Evolutionary conservation across 1,284 basidiomycete genomes (phyloP).

Genomic region (Tilletia caries): DNA sequence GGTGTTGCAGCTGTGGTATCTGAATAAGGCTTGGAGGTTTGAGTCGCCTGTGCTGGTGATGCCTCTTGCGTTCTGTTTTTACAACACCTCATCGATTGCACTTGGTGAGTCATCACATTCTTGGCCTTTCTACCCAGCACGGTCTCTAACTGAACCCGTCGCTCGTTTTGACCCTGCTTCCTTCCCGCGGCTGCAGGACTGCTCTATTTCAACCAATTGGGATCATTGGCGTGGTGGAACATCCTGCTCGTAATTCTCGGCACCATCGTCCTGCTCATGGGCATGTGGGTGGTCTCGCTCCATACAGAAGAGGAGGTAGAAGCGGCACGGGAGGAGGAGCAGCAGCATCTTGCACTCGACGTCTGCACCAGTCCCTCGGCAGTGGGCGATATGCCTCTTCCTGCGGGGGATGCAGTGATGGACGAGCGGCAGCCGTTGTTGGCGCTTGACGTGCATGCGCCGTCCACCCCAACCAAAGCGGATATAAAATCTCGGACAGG

Average conservation of each 20-base stretch:
- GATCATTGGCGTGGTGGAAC: constrained; percentile 67
- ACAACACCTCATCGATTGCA: constrained; percentile 74
- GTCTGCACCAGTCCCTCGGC: not conserved
- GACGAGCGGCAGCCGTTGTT: constrained; percentile 5
- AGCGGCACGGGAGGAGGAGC: constrained; percentile 19
- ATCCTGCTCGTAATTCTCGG: constrained; percentile 74
- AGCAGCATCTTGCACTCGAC: not conserved
- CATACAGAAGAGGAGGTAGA: constrained; percentile 25
- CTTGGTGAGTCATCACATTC: constrained; percentile 29
- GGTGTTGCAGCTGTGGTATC: constrained; percentile 76
- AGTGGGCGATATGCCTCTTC: not conserved
- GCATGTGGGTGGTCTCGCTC: constrained; percentile 78
- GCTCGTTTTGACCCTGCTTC: not conserved
- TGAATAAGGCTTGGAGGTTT: constrained; percentile 80
- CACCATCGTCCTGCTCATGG: constrained; percentile 73
- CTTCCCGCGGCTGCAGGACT: constrained; percentile 56
- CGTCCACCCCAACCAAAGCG: not conserved
- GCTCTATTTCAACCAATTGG: constrained; percentile 86
- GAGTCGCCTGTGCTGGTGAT: constrained; percentile 76
- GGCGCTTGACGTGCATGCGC: not conserved
- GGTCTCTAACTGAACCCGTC: too few relatives aligned
- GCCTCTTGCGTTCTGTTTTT: constrained; percentile 92
- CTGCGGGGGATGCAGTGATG: not conserved
- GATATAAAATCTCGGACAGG: not conserved
- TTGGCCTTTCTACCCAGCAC: too few relatives aligned